Conservation (phyloP, 768 basidiomycete genomes). For the Boletus coccyginus region DNA sequence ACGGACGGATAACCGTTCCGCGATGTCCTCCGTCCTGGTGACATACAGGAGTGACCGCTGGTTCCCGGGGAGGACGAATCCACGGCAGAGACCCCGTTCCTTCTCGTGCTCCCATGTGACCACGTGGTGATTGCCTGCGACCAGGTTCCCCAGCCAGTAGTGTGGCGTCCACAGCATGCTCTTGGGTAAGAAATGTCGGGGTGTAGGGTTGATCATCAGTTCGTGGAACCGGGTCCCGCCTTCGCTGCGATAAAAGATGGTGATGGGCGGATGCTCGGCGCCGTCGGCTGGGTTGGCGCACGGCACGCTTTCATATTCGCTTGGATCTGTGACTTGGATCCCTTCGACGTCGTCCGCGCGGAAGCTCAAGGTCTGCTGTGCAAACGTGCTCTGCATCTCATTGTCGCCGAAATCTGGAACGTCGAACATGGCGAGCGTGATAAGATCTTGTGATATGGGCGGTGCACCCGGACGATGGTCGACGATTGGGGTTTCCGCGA, state of each 20-base stretch:
- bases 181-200: conserved; percentile 20
- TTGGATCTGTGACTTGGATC: conserved; percentile 33
- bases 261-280: conserved; percentile 30
- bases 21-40: conserved; percentile 22
- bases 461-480: conserved; percentile 12
- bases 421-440: conserved; percentile 31
- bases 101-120: conserved; percentile 28
- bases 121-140: conserved; percentile 23
- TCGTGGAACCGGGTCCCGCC: conserved; percentile 29
- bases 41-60: conserved; percentile 34
- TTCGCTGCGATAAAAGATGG: conserved; percentile 33
- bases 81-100: conserved; percentile 21
- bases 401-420: conserved; percentile 30
- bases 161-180: conserved; percentile 26
- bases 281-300: conserved; percentile 17
- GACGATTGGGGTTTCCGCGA: conserved; percentile 3
- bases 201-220: conserved; percentile 28
- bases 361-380: conserved; percentile 30
- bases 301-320: conserved; percentile 19
- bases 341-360: conserved; percentile 33
- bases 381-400: conserved; percentile 24
- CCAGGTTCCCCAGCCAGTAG: conserved; percentile 28
- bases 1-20: conserved; percentile 27
- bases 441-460: conserved; percentile 24
- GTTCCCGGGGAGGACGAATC: conserved; percentile 31